A percentile compares a stretch with the other conserved stretches of the same genome.
Conservation (phyloP, 164 flowering plant species). For the Paratinospora sagittata region DNA sequence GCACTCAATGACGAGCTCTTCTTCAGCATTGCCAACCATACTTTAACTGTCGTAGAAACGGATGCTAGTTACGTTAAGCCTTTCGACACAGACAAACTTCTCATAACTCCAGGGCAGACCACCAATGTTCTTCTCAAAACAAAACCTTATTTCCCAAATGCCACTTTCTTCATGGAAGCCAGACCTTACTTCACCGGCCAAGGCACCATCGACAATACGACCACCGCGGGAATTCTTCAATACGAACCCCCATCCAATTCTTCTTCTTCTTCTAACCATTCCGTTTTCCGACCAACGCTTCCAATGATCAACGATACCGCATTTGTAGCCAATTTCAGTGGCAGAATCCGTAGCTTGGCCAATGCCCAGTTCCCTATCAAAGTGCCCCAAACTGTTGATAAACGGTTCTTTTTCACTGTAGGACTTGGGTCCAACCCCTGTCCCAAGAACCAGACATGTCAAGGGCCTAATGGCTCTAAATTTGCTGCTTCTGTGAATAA, state of each 20-base stretch:
- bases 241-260: slow-evolving; percentile 8
- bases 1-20: slow-evolving; percentile 63
- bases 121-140: slow-evolving; percentile 51
- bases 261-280: slow-evolving; percentile 7
- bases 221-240: slow-evolving; percentile 38
- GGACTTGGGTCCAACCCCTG: slow-evolving; percentile 14
- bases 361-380: slow-evolving; percentile 4
- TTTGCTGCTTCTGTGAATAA: slow-evolving; percentile 14
- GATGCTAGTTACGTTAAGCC: slow-evolving; percentile 55
- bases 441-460: slow-evolving; percentile 12
- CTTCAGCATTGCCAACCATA: slow-evolving; percentile 58
- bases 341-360: slow-evolving; percentile 6
- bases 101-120: slow-evolving; percentile 59
- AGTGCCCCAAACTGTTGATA: slow-evolving; percentile 9
- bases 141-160: slow-evolving; percentile 30
- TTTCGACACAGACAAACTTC: slow-evolving; percentile 27
- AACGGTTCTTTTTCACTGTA: slow-evolving; percentile 10
- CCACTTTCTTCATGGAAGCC: slow-evolving; percentile 47
- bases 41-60: slow-evolving; percentile 45
- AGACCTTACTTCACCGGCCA: slow-evolving; percentile 40
- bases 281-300: slow-evolving; percentile 21
- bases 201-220: slow-evolving; percentile 46
- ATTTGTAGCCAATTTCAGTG: slow-evolving; percentile 5
- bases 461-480: slow-evolving; percentile 14
- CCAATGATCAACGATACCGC: slow-evolving; percentile 9